Conservation (phyloP, 805 yeast genomes). For the Candida takata region DNA sequence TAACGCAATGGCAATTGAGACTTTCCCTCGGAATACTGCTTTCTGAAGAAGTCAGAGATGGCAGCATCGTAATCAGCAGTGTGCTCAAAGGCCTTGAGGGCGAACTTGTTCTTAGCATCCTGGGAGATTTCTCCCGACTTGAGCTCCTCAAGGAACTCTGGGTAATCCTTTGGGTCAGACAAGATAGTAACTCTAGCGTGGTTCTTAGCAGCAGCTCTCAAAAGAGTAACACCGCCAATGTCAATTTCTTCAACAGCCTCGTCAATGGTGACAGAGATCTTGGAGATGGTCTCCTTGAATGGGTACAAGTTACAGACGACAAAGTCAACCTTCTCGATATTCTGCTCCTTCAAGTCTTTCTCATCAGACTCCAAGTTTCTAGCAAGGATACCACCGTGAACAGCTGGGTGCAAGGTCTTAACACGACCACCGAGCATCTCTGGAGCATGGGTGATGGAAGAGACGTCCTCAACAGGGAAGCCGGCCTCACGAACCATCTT, state of each 20-base stretch:
- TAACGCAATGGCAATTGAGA: slow-evolving; percentile 93
- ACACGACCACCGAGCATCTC: slow-evolving; percentile 99
- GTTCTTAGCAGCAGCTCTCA: slow-evolving; percentile 98
- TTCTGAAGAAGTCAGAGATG: slow-evolving; percentile 95
- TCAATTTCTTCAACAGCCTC: slow-evolving; percentile 99
- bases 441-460: slow-evolving; percentile 94
- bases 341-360: slow-evolving; percentile 78
- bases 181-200: slow-evolving; percentile 93
- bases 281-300: slow-evolving; percentile 94
- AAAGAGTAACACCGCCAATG: slow-evolving; percentile 94
- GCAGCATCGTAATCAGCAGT: slow-evolving; percentile 97
- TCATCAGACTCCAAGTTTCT: slow-evolving; percentile 89
- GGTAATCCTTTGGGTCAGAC: slow-evolving; percentile 91
- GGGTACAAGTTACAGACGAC: slow-evolving; percentile 98
- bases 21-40: slow-evolving; percentile 84
- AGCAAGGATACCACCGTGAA: slow-evolving; percentile 96
- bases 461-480: slow-evolving; percentile 94
- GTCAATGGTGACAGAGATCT: slow-evolving; percentile 88
- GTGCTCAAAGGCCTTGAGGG: slow-evolving; percentile 95
- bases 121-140: slow-evolving; percentile 58
- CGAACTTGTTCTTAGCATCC: slow-evolving; percentile 73
- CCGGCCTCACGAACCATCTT: slow-evolving; percentile 93
- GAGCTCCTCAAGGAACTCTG: slow-evolving; percentile 79
- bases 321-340: slow-evolving; percentile 91
- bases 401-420: slow-evolving; percentile 97